These are phyloP conservation scores for Cordyceps cateniannulata DNA, from an alignment of 2,329 filamentous ascomycete genomes.

Conservation along the genomic window DNA sequence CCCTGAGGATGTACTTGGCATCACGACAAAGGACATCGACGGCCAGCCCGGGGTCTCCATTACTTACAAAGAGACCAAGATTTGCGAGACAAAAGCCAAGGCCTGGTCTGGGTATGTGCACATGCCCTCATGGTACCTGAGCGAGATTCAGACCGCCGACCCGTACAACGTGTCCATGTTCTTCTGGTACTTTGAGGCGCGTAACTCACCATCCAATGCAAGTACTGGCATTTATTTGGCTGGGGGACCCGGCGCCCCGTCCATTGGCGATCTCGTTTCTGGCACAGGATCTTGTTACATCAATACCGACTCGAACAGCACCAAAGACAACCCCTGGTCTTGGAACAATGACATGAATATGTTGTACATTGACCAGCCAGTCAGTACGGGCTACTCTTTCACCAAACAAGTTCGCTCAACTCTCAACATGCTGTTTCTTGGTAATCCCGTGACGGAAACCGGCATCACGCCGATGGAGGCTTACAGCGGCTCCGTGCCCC, in stretches of 20 bases:
- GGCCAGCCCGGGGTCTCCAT: conserved; percentile 3
- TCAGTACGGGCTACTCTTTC: conserved; percentile 59
- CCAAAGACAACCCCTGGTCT: conserved; percentile 48
- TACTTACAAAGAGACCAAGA: conserved; percentile 6
- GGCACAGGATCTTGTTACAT: conserved; percentile 30
- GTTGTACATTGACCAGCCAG: conserved; percentile 51
- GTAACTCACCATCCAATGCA: conserved; percentile 21
- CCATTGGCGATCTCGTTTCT: conserved; percentile 18
- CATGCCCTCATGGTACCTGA: conserved; percentile 7
- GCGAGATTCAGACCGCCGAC: conserved; percentile 1
- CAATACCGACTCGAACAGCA: conserved; percentile 43
- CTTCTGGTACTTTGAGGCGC: conserved; percentile 39
- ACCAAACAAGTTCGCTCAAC: conserved; percentile 55
- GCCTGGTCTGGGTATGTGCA: conserved; percentile 10
- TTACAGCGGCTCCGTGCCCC: conserved; percentile 28
- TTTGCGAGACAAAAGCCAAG: conserved; percentile 7
- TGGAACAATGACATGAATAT: conserved; percentile 48
- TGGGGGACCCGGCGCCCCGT: conserved; percentile 55
- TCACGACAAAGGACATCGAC: not conserved
- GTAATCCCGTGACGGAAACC: conserved; percentile 42
- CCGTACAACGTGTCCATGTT: conserved; percentile 24
- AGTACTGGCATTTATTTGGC: conserved; percentile 51
- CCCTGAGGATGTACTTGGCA: not conserved
- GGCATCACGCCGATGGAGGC: conserved; percentile 30
- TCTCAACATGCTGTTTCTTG: conserved; percentile 34